phyloP scores from a whole-genome alignment of 2,329 filamentous ascomycete genomes.

The Westerdykella ornata region DNA sequence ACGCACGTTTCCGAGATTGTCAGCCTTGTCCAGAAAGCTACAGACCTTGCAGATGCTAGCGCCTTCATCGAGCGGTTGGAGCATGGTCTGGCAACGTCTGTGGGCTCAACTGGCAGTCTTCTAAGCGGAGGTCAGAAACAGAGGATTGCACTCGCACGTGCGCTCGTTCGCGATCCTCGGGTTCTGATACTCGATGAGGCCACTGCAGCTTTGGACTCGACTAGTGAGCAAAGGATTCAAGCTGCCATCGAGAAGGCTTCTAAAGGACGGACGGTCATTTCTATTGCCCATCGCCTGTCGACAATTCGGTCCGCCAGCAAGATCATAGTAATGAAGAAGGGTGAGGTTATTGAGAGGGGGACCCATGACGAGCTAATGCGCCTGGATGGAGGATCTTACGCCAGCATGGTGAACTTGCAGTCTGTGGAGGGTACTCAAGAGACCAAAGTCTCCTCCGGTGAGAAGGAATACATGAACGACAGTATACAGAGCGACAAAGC shows the following conservation, averaged over 20 bases:
- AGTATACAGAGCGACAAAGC: constrained; percentile 16
- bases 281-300: constrained; percentile 36
- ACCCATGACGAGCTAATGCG: constrained; percentile 30
- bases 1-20: constrained; percentile 49
- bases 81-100: constrained; percentile 43
- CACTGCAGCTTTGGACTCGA: constrained; percentile 55
- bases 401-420: constrained; percentile 46
- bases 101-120: constrained; percentile 50
- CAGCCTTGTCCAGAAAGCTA: constrained; percentile 44
- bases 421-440: constrained; percentile 40
- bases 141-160: constrained; percentile 52
- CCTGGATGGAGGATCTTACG: constrained; percentile 39
- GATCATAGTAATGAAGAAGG: constrained; percentile 37
- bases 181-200: constrained; percentile 58
- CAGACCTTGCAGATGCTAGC: constrained; percentile 53
- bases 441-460: constrained; percentile 14
- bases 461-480: constrained; percentile 17
- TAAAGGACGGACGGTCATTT: constrained; percentile 32
- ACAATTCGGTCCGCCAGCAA: constrained; percentile 34
- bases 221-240: constrained; percentile 52
- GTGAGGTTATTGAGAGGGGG: constrained; percentile 34
- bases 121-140: constrained; percentile 55
- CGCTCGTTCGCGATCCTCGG: constrained; percentile 50
- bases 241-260: constrained; percentile 31
- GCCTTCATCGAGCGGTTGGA: constrained; percentile 51